These are phyloP conservation scores for Geranomyces variabilis DNA, from an alignment of 192 early-diverging fungal species.

Conservation along the genomic window DNA sequence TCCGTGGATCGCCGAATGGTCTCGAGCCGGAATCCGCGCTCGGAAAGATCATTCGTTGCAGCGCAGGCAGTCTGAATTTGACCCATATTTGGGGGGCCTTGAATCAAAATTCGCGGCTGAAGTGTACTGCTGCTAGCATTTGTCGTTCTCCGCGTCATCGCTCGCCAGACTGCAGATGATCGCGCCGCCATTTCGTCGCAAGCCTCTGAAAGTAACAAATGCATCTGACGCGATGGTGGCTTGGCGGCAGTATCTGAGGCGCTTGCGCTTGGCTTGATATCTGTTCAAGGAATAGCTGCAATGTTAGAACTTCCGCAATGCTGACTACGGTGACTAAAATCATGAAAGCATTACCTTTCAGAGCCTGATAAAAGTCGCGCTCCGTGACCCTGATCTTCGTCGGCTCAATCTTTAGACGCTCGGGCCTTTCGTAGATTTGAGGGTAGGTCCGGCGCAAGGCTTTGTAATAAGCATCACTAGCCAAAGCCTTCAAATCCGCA, in stretches of 20 bases:
- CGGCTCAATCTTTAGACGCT: slow-evolving; percentile 58
- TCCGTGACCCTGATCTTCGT: slow-evolving; percentile 53
- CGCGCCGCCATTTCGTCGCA: slow-evolving; percentile 50
- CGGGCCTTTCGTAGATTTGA: slow-evolving; percentile 64
- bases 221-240: slow-evolving; percentile 12
- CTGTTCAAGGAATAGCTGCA: not conserved
- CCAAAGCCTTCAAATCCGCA: slow-evolving; percentile 71
- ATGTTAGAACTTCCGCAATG: not conserved
- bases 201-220: not conserved
- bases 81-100: slow-evolving; percentile 63
- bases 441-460: slow-evolving; percentile 71
- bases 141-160: not conserved
- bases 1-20: slow-evolving; percentile 55
- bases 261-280: slow-evolving; percentile 8
- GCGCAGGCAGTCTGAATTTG: slow-evolving; percentile 60
- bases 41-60: slow-evolving; percentile 58
- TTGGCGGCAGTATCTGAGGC: not conserved
- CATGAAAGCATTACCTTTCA: slow-evolving; percentile 33
- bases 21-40: slow-evolving; percentile 54
- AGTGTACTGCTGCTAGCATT: slow-evolving; percentile 42
- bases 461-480: slow-evolving; percentile 72
- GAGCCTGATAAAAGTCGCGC: slow-evolving; percentile 57
- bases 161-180: slow-evolving; percentile 35
- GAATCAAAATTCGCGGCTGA: slow-evolving; percentile 64
- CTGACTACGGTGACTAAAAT: not conserved